Evolutionary conservation across 139 green algal genomes (phyloP).

Genomic region (Astrephomene gubernaculifera): DNA sequence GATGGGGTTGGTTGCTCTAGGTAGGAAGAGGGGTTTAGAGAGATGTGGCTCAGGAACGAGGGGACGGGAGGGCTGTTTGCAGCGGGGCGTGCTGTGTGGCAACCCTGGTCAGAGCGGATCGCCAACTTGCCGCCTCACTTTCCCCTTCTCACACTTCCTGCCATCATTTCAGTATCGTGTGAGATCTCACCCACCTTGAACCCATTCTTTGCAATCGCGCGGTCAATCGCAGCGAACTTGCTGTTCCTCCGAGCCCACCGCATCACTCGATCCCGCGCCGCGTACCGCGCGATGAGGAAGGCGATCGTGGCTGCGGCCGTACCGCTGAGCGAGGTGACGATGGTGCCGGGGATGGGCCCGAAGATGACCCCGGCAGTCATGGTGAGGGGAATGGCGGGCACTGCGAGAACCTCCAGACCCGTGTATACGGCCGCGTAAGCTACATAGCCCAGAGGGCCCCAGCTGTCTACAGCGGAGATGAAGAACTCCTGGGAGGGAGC

Average conservation of each 20-base stretch:
- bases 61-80: too few relatives aligned
- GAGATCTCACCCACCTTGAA: constrained; percentile 80
- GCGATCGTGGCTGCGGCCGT: constrained; percentile 23
- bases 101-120: too few relatives aligned
- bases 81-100: too few relatives aligned
- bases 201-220: constrained; percentile 87
- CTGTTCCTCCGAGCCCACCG: constrained; percentile 27
- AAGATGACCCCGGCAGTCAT: constrained; percentile 93
- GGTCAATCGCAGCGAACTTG: constrained; percentile 90
- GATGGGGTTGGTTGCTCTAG: too few relatives aligned
- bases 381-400: constrained; percentile 88
- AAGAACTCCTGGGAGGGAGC: constrained; percentile 21
- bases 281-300: constrained; percentile 96
- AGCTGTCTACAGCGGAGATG: constrained; percentile 71
- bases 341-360: constrained; percentile 77
- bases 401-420: constrained; percentile 64
- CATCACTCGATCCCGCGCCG: constrained; percentile 83
- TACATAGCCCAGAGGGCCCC: constrained; percentile 75
- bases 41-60: too few relatives aligned
- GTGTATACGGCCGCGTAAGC: constrained; percentile 82
- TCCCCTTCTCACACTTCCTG: too few relatives aligned
- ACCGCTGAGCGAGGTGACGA: constrained; percentile 78
- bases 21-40: too few relatives aligned
- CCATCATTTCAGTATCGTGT: too few relatives aligned
- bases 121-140: too few relatives aligned